phyloP scores from a whole-genome alignment of 192 early-diverging fungal species.

The Coemansia sp. region DNA sequence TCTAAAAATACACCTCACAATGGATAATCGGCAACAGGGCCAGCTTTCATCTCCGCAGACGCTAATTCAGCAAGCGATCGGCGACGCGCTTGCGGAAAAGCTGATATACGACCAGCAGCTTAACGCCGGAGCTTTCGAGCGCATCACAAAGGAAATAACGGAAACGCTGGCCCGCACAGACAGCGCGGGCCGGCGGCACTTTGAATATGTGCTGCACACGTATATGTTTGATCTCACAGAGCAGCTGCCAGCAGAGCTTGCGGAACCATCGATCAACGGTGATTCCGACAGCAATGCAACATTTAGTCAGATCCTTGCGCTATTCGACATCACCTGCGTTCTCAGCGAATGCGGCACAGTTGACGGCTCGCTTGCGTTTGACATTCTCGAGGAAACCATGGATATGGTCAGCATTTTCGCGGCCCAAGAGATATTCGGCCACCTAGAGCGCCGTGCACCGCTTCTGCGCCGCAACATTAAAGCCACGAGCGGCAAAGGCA shows the following conservation, averaged over 20 bases:
- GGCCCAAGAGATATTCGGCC: slow-evolving; percentile 32
- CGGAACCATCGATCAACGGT: background rate
- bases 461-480: slow-evolving; percentile 62
- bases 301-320: slow-evolving; percentile 7
- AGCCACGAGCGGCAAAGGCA: slow-evolving; percentile 79
- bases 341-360: slow-evolving; percentile 22
- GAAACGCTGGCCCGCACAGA: background rate
- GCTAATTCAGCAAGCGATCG: slow-evolving; percentile 8
- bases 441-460: slow-evolving; percentile 38
- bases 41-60: background rate
- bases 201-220: slow-evolving; percentile 41
- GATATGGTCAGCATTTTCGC: slow-evolving; percentile 33
- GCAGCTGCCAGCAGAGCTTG: slow-evolving; percentile 14
- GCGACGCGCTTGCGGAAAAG: background rate
- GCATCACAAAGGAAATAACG: background rate
- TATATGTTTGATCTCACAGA: slow-evolving; percentile 26
- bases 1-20: too few species aligned
- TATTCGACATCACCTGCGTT: slow-evolving; percentile 32
- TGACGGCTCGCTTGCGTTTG: slow-evolving; percentile 38
- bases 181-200: slow-evolving; percentile 9
- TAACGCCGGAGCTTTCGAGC: slow-evolving; percentile 4
- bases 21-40: too few species aligned
- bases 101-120: slow-evolving; percentile 5
- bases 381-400: slow-evolving; percentile 46
- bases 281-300: slow-evolving; percentile 1